A percentile compares a stretch with the other conserved stretches of the same genome.
Evolutionary conservation across 2,329 filamentous ascomycete genomes (phyloP).

Genomic region (Exophiala xenobiotica): DNA sequence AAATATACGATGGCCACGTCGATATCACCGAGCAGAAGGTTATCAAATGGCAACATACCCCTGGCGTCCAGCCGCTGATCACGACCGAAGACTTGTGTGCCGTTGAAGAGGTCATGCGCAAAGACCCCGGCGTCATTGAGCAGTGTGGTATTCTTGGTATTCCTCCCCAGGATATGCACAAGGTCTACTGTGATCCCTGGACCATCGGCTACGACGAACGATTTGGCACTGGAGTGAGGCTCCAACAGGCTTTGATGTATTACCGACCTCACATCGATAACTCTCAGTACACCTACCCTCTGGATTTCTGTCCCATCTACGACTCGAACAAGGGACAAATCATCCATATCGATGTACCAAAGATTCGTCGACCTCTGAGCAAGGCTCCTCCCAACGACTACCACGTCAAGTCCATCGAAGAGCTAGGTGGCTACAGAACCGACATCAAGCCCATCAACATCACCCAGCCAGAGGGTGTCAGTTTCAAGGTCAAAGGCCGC

Average conservation of each 20-base stretch:
- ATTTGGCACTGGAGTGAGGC: conserved; percentile 72
- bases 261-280: conserved; percentile 83
- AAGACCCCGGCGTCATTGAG: conserved; percentile 83
- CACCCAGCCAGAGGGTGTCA: conserved; percentile 84
- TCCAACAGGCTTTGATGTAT: conserved; percentile 95
- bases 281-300: conserved; percentile 84
- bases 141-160: conserved; percentile 84
- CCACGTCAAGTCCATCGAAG: conserved; percentile 69
- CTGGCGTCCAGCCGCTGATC: conserved; percentile 82
- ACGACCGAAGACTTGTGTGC: conserved; percentile 85
- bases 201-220: conserved; percentile 93
- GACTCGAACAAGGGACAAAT: conserved; percentile 76
- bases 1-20: conserved; percentile 79
- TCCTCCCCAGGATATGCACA: conserved; percentile 80
- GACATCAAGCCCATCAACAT: conserved; percentile 86
- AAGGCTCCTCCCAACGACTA: conserved; percentile 76
- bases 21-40: conserved; percentile 68
- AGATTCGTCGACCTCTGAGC: conserved; percentile 71
- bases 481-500: conserved; percentile 73
- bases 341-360: conserved; percentile 79
- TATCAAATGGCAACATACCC: conserved; percentile 69
- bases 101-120: conserved; percentile 73
- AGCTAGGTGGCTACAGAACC: conserved; percentile 70
- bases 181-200: conserved; percentile 95
- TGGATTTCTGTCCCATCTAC: conserved; percentile 93